Base-by-base conservation (phyloP, 345 rosid species). In the Cardiospermum halicacabum region DNA sequence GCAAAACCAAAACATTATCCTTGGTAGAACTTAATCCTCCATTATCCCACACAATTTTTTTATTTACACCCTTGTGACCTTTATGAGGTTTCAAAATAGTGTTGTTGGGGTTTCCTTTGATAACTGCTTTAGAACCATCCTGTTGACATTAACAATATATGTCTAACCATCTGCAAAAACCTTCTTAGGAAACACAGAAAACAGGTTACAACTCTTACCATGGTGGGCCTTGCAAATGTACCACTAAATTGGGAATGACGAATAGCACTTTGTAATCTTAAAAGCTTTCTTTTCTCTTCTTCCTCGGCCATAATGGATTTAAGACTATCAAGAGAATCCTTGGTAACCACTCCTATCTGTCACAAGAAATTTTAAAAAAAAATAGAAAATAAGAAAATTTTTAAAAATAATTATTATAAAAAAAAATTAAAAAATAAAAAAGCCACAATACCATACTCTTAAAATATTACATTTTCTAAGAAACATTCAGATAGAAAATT, bases 171-270 rank as follows among this genome's bases (percentile, higher is more conserved):
- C 61, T 34, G 51, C 2, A 53, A 7, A 50, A 40, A 65, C 36
- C 66, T 62, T 53, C 53, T 39, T 15, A 22, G 55, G 6, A 43
- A 70, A 62, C 36, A 69, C 26, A 49, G 67, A 7, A 11, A 37
- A 5, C 37, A 6, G 48, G 48, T 13, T 5, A 62, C 77, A 66
- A 28, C 36, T 32, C 78, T 39, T 79, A 94, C 99, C 96, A 94
- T 79, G 56, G 92, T 69, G 68, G 79, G 70, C 50, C 97, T 85
- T 5, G 91, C 75, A 82, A 90, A 93, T 58, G 95, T 87, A 75
- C 99, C 97, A 71, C 83, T 78, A 74, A 93, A 89, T 62, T 86
- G 92, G 42, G 97, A 88, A 74, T 87, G 92, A 43, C 87, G 88
- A 61, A 49, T 72, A 3, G 72, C 57, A 56, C 71, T 75, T 16